These are phyloP conservation scores for Teunomyces lycoperdinae DNA, from an alignment of 805 yeast genomes.

Conservation along the genomic window DNA sequence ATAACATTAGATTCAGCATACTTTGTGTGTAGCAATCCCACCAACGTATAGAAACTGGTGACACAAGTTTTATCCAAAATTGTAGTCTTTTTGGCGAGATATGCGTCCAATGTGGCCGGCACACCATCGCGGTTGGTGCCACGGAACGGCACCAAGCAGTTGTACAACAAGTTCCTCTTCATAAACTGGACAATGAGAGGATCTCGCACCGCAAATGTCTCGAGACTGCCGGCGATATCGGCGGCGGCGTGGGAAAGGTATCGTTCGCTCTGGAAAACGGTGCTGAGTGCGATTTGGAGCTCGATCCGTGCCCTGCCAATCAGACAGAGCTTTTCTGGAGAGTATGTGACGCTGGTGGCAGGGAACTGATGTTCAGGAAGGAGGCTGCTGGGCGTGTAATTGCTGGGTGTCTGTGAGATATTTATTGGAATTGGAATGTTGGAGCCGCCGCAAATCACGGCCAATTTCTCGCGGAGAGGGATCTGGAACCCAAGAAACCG, in stretches of 20 bases:
- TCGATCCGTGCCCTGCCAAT: constrained; percentile 25
- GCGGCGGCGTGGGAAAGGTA: constrained; percentile 27
- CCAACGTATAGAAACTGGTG: constrained; percentile 37
- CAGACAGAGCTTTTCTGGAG: constrained; percentile 20
- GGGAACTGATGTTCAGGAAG: background rate
- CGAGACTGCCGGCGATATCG: constrained; percentile 26
- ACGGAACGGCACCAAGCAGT: constrained; percentile 27
- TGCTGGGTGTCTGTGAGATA: background rate
- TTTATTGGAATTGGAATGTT: constrained; percentile 14
- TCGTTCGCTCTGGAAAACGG: constrained; percentile 27
- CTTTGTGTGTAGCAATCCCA: constrained; percentile 32
- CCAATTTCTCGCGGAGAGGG: constrained; percentile 21
- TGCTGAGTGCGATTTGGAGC: constrained; percentile 19
- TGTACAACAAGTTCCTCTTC: constrained; percentile 27
- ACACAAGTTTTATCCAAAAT: constrained; percentile 24
- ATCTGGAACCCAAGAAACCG: constrained; percentile 24
- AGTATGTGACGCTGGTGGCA: too few species aligned
- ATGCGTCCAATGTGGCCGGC: constrained; percentile 9
- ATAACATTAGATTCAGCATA: constrained; percentile 22
- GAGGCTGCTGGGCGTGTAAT: background rate
- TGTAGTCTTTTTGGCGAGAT: constrained; percentile 6
- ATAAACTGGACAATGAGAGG: constrained; percentile 26
- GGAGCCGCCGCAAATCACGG: constrained; percentile 30
- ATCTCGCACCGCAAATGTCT: constrained; percentile 16
- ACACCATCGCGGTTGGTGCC: constrained; percentile 26